These are phyloP conservation scores for Paramecium caudatum DNA, from an alignment of 73 alveolate genomes.

Conservation along the genomic window DNA sequence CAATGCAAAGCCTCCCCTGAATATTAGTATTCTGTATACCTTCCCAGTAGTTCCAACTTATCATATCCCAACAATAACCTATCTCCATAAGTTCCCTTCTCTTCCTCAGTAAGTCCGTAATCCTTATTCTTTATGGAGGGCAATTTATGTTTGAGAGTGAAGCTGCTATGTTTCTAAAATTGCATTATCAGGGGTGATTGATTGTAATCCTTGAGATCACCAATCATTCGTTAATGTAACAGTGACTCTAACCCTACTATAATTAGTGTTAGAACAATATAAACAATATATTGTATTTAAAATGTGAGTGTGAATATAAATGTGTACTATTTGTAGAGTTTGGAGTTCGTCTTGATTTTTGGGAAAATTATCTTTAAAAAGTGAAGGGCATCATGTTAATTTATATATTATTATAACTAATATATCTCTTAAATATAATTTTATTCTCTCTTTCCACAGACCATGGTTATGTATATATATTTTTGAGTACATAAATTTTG, in stretches of 20 bases:
- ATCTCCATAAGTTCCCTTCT: constrained; percentile 69
- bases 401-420: too few relatives aligned
- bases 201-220: not conserved
- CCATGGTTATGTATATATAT: too few relatives aligned
- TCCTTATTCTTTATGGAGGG: constrained; percentile 3
- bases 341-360: constrained; percentile 24
- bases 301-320: not conserved
- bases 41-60: constrained; percentile 67
- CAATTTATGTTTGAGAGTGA: constrained; percentile 33
- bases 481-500: too few relatives aligned
- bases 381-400: constrained; percentile 31
- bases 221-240: not conserved
- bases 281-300: not conserved
- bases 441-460: too few relatives aligned
- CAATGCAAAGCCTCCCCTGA: constrained; percentile 76
- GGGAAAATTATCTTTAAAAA: not conserved
- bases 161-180: constrained; percentile 12
- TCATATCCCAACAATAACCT: constrained; percentile 18
- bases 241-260: constrained; percentile 37
- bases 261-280: not conserved
- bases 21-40: not conserved
- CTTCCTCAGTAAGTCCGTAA: constrained; percentile 70
- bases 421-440: too few relatives aligned
- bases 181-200: not conserved
- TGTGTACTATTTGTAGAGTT: not conserved